Evolutionary conservation across 163 green algal genomes (phyloP).

Genomic region (Scenedesmus sp.): DNA sequence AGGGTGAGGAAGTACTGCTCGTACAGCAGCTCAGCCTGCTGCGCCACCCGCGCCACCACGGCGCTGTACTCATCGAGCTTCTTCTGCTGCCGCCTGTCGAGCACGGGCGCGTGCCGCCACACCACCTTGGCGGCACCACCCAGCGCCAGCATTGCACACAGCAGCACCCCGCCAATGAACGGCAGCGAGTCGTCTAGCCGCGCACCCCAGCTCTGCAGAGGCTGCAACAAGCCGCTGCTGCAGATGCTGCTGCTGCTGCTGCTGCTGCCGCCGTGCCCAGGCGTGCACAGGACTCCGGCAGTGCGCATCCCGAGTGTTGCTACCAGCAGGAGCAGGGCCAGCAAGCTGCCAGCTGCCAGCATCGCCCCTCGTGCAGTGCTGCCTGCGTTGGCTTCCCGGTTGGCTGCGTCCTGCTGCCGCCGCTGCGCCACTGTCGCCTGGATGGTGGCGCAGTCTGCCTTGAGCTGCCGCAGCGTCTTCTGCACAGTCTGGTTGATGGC

Average conservation of each 20-base stretch:
- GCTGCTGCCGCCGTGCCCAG: not conserved
- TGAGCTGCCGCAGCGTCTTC: conserved; percentile 75
- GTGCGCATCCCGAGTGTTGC: not conserved
- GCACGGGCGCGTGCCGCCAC: conserved; percentile 49
- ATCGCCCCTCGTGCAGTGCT: not conserved
- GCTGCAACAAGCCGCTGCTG: not conserved
- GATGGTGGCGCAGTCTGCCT: conserved; percentile 71
- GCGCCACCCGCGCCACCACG: conserved; percentile 56
- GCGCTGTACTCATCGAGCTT: conserved; percentile 62
- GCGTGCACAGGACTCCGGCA: conserved; percentile 34
- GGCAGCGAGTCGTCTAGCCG: conserved; percentile 24
- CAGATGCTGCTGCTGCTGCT: not conserved
- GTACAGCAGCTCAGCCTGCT: conserved; percentile 56
- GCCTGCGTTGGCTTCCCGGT: conserved; percentile 35
- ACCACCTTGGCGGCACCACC: conserved; percentile 17
- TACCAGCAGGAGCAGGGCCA: conserved; percentile 26
- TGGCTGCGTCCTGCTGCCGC: conserved; percentile 30
- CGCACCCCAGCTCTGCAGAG: conserved; percentile 49
- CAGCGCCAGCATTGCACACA: not conserved
- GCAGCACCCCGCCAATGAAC: not conserved
- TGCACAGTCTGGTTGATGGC: conserved; percentile 80
- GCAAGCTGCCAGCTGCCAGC: conserved; percentile 9
- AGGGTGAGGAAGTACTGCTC: conserved; percentile 42
- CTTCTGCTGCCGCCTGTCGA: conserved; percentile 56
- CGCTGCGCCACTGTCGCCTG: conserved; percentile 52